phyloP scores from a whole-genome alignment of 805 yeast species.

The Tetrapisispora arboricola region DNA sequence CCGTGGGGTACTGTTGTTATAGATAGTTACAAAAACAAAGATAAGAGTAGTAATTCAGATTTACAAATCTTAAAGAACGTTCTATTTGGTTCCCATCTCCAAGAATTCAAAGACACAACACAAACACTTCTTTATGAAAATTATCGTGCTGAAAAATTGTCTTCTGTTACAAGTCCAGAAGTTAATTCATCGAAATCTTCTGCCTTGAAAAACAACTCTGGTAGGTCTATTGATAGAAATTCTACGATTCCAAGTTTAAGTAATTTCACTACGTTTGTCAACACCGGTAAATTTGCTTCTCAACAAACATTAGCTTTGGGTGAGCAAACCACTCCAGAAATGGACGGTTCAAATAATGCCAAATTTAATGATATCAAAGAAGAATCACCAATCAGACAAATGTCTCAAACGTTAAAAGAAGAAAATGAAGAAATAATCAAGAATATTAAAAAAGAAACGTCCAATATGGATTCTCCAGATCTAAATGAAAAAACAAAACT shows the following conservation, averaged over 20 bases:
- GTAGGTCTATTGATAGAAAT: constrained; percentile 12
- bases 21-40: constrained; percentile 27
- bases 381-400: constrained; percentile 32
- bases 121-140: constrained; percentile 68
- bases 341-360: not conserved
- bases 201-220: not conserved
- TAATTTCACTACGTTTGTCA: constrained; percentile 28
- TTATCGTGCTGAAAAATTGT: constrained; percentile 67
- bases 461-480: constrained; percentile 23
- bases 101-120: constrained; percentile 72
- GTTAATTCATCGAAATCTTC: constrained; percentile 4
- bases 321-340: constrained; percentile 2
- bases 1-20: constrained; percentile 65
- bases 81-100: constrained; percentile 71
- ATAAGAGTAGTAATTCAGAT: constrained; percentile 36
- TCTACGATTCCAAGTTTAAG: constrained; percentile 30
- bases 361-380: constrained; percentile 9
- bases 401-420: constrained; percentile 28
- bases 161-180: constrained; percentile 38
- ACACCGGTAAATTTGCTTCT: constrained; percentile 28
- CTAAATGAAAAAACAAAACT: constrained; percentile 47
- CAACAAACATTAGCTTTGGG: constrained; percentile 9
- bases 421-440: constrained; percentile 33
- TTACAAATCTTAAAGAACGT: constrained; percentile 53
- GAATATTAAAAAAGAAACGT: constrained; percentile 30